phyloP scores from a whole-genome alignment of 73 alveolate genomes.

The Tetrahymena thermophila region DNA sequence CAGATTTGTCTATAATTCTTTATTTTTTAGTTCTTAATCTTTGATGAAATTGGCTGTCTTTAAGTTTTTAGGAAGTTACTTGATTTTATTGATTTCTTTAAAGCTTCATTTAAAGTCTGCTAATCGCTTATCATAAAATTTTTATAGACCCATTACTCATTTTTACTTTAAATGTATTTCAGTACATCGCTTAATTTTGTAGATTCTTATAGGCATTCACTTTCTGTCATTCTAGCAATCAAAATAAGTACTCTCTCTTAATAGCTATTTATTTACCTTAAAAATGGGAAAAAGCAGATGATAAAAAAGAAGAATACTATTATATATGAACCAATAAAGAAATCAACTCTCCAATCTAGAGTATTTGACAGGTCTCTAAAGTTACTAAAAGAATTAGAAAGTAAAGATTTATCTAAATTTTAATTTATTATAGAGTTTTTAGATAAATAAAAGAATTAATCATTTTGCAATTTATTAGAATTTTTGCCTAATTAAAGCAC shows the following conservation, averaged over 20 bases:
- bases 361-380: neutral
- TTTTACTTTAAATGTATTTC: neutral
- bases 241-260: neutral
- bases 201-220: neutral
- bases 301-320: neutral
- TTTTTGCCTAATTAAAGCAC: neutral
- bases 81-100: neutral
- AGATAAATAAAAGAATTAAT: neutral
- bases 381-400: neutral
- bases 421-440: neutral
- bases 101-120: neutral
- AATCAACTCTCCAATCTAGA: neutral
- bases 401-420: neutral
- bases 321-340: neutral
- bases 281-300: neutral
- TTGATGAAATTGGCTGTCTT: neutral
- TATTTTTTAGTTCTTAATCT: neutral
- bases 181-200: neutral
- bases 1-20: neutral
- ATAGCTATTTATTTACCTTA: neutral
- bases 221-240: neutral
- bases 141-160: neutral
- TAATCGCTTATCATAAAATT: neutral
- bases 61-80: neutral
- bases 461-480: neutral